Evolutionary conservation across 352 stramenopile genomes (phyloP), one percentile per base, ranked within the genome.

Genomic region (Phytopythium litorale): DNA sequence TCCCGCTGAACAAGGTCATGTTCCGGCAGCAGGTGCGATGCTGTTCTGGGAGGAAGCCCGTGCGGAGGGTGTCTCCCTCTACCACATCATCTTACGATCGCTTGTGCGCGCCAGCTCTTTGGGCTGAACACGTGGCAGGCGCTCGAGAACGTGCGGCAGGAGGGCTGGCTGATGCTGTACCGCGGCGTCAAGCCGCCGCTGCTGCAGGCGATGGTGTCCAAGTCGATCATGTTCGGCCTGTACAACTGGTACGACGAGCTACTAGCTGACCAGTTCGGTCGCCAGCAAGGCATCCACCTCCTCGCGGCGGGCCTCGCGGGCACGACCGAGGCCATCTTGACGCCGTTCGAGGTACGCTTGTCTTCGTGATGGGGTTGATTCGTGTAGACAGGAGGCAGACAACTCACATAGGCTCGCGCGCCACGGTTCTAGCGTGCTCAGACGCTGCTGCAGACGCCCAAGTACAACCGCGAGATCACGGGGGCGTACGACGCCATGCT

Each of bases 1-100:
- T 97, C 66, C 75, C 84, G 35, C 81, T 82, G 42, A 96, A 96
- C 69, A 97, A 97, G 71, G 68, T 97, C 63, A 97, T 97, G 87
- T 97, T 97, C 63, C 82, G 88, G 12, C 87, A 97, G 59, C 87
- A 96, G 83, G 87, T 89, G 76, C n/a, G 40, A 32, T 18, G 7
- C 1, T 35, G 23, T 16, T 28, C 4, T 38, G 21, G 38, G 25
- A 28, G 25, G 25, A 28, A 28, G 25, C 25, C 25, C 25, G 25
- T 28, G 25, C 25, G 25, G 25, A 28, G 25, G 25, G 25, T 28
- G 25, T 28, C 30, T 25, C 8, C 4, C 12, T 12, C 12, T 28
- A 19, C 32, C 40, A 49, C n/a, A 46, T 3, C 7, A 21, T 38
- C 1, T 3, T 58, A 50, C 49, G 8, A 18, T 40, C 32, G 53